Evolutionary conservation across 1,284 basidiomycete genomes (phyloP).

Genomic region (Athelia psychrophila): DNA sequence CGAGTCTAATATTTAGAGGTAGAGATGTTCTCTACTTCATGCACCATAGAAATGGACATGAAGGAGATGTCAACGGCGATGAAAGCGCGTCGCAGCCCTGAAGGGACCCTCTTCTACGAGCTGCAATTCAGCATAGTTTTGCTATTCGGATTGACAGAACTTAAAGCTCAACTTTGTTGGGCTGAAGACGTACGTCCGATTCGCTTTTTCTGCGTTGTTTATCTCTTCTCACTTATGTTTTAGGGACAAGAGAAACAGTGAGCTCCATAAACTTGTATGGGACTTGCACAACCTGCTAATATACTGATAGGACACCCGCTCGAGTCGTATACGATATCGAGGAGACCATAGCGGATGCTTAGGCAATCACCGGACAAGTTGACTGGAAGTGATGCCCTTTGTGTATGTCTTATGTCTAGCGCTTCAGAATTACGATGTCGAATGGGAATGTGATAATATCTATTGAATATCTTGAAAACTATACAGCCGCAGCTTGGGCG

Average conservation of each 20-base stretch:
- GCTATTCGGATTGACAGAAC: constrained; percentile 43
- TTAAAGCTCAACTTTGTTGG: constrained; percentile 43
- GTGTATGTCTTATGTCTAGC: no score
- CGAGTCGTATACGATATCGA: constrained; percentile 35
- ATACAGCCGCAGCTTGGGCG: no score
- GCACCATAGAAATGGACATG: constrained; percentile 34
- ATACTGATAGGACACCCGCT: constrained; percentile 29
- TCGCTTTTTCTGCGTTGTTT: background rate
- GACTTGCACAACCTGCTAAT: background rate
- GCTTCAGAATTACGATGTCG: no score
- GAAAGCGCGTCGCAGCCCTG: constrained; percentile 7
- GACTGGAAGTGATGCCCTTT: no score
- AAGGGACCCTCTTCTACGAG: constrained; percentile 26
- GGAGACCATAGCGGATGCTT: no score
- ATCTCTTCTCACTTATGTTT: constrained; percentile 5
- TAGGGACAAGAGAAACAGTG: constrained; percentile 25
- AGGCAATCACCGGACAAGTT: no score
- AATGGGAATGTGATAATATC: no score
- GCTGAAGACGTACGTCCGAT: constrained; percentile 32
- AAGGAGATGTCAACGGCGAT: constrained; percentile 21
- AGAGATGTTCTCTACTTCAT: constrained; percentile 30
- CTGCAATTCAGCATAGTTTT: constrained; percentile 37
- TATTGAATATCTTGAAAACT: no score
- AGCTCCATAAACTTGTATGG: constrained; percentile 13
- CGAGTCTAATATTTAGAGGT: background rate